These are phyloP conservation scores for Myriosclerotinia curreyana DNA, from an alignment of 2,329 filamentous ascomycete genomes.

Conservation along the genomic window DNA sequence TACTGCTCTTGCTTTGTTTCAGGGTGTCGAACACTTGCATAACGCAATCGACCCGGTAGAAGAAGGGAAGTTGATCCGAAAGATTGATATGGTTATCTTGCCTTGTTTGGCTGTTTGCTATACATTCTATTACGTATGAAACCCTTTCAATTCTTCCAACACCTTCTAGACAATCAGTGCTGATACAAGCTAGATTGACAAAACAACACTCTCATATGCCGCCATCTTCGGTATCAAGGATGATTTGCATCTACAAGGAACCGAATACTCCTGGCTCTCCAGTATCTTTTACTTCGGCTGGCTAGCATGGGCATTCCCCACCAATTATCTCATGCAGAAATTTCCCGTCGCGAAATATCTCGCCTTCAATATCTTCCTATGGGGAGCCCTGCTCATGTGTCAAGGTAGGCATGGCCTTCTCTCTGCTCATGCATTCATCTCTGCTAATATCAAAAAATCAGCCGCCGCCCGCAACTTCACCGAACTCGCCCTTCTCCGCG, in stretches of 20 bases:
- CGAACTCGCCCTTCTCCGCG: neutral
- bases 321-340: constrained; percentile 51
- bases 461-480: constrained; percentile 18
- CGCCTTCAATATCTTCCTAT: constrained; percentile 18
- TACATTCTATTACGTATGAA: constrained; percentile 6
- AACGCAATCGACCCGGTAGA: neutral
- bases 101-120: constrained; percentile 17
- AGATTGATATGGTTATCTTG: constrained; percentile 16
- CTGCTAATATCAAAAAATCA: constrained; percentile 40
- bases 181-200: constrained; percentile 30
- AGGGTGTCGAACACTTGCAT: constrained; percentile 7
- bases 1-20: constrained; percentile 11
- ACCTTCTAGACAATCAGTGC: neutral
- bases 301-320: constrained; percentile 52
- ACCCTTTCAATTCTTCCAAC: rapidly evolving
- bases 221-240: constrained; percentile 56
- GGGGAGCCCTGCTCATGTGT: constrained; percentile 13
- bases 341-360: constrained; percentile 53
- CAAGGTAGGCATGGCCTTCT: too few species aligned
- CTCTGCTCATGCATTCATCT: too few species aligned
- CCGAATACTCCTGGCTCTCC: constrained; percentile 42
- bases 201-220: constrained; percentile 53
- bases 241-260: constrained; percentile 51
- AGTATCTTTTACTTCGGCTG: constrained; percentile 56
- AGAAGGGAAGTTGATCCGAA: constrained; percentile 4